Evolutionary conservation across 2,329 filamentous ascomycete genomes (phyloP), one percentile per base, ranked within the genome.

Genomic region (Hypoxylon sp.): DNA sequence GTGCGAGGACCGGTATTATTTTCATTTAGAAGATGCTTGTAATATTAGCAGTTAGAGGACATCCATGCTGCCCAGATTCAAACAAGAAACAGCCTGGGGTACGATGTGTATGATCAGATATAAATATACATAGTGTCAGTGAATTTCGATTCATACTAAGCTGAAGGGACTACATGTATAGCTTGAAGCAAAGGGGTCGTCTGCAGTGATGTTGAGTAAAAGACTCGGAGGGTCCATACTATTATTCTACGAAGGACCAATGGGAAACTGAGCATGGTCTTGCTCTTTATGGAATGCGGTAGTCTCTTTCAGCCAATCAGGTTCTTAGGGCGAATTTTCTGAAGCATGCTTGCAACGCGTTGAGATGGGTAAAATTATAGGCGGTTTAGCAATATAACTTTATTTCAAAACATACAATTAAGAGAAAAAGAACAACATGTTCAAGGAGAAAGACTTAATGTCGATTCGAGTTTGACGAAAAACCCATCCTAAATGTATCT

Each of bases 11-110:
- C 65, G 62, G 65, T 71, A 67, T 51, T 69, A 61, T 33, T 67
- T 68, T 68, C 61, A 68, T 68, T 66, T 63, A 58, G 26, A 35
- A 61, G 46, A 60, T 31, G 48, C 58, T n/a, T 42, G 22, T 53
- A 66, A 67, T 70, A 67, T 58, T 24, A 59, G 39, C 35, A 68
- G 55, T 48, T 51, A n/a, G 50, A 50, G 42, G 44, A 50, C 13
- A 11, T n/a, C 33, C 31, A 17, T 29, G 22, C 37, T 17, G n/a
- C 29, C 33, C 17, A 17, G 44, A 37, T 35, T 39, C 52, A 37
- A 24, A 55, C 48, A 31, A 46, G 31, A 19, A 54, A 10, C 26
- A 9, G 17, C 11, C 9, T 33, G 22, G 11, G 14, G n/a, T 56
- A 51, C 39, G 47, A 37, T 10, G 14, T 46, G 52, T 52, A 52